Conservation (phyloP, 1,284 basidiomycete genomes). For the Sporisorium sorghi region DNA sequence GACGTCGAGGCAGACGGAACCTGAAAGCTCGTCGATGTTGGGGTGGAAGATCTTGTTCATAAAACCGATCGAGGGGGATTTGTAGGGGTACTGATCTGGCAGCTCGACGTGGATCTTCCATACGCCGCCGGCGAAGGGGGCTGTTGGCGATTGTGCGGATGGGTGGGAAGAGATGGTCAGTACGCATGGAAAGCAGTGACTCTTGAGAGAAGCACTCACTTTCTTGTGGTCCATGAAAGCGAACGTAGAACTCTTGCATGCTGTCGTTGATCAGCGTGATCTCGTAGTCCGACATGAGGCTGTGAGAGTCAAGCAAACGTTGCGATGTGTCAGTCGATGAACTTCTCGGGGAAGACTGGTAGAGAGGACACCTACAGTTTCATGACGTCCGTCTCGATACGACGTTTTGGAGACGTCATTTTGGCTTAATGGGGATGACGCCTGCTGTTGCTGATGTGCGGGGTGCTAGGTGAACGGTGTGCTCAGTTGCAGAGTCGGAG, state of each 20-base stretch:
- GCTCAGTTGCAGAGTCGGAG: neutral
- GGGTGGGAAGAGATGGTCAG: constrained; percentile 2
- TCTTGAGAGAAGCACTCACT: constrained; percentile 76
- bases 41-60: constrained; percentile 99
- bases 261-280: constrained; percentile 96
- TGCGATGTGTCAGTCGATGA: neutral
- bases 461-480: neutral
- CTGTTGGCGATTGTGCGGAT: constrained; percentile 71
- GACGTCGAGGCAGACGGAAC: constrained; percentile 64
- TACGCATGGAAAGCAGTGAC: neutral
- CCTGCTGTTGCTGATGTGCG: neutral
- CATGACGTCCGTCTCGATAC: constrained; percentile 99
- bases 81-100: constrained; percentile 99
- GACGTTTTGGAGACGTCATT: constrained; percentile 81
- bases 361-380: constrained; percentile 79
- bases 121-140: constrained; percentile 92
- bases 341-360: neutral
- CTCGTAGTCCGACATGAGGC: constrained; percentile 73
- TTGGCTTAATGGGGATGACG: neutral
- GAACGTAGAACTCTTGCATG: constrained; percentile 98
- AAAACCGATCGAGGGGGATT: constrained; percentile 98
- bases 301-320: constrained; percentile 6
- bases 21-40: constrained; percentile 90
- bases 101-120: constrained; percentile 99
- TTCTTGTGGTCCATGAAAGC: constrained; percentile 91